Evolutionary conservation across 2,329 filamentous ascomycete genomes (phyloP), one percentile per base, ranked within the genome.

Genomic region (Penicillium griseofulvum): DNA sequence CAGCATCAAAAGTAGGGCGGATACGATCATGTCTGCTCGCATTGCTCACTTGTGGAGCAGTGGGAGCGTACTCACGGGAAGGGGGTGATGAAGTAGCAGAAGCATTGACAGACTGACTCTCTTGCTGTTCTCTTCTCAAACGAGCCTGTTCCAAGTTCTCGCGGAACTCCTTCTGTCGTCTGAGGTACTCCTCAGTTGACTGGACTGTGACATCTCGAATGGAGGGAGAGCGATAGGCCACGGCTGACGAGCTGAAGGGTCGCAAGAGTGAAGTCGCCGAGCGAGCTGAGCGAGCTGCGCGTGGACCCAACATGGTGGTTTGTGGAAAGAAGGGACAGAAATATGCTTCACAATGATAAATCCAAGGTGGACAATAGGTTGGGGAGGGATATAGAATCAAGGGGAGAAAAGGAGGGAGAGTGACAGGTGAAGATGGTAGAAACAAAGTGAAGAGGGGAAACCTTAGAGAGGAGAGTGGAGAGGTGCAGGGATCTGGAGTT

Each of bases 101-200:
- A 69, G 74, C 70, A 71, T 78, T 74, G 74, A 76, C 71, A 70
- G 73, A 87, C 86, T 84, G 77, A 96, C 91, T 92, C 82, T 91
- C 89, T 87, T 90, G 87, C 80, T 85, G 80, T 76, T 88, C 85
- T 78, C 89, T 89, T 75, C 80, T 81, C 80, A 87, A 89, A 76
- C 89, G 86, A 72, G 86, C 86, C 76, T 87, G 83, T 67, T 86
- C 83, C 68, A 96, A 80, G 73, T 89, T 85, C 75, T 92, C 87
- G 72, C 94, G 89, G 78, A 97, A 97, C 69, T 87, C 82, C 75
- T 87, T 88, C 79, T 96, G 92, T 75, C 88, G 90, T 68, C 82
- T 78, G 72, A 89, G 90, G 82, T 97, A 99, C 54, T 82, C 80
- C 50, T 86, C 81, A 62, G 89, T 87, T 59, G 85, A 84, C 60